Evolutionary conservation across 805 yeast genomes (phyloP).

Genomic region (Kodamaea nitidulidarum): DNA sequence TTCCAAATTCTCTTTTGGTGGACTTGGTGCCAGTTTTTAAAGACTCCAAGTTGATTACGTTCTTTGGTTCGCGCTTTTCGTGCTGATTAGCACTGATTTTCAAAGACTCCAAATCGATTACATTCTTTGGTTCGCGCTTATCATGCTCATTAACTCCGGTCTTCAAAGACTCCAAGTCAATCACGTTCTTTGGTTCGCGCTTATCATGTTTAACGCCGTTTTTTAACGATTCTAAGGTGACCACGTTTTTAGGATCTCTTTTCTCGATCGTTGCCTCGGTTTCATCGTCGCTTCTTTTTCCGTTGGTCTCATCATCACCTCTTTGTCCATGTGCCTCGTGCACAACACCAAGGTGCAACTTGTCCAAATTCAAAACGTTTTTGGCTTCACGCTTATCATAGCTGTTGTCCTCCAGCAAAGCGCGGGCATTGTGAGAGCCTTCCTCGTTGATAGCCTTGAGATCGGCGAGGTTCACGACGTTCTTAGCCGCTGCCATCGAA

Average conservation of each 20-base stretch:
- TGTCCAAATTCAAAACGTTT: constrained; percentile 5
- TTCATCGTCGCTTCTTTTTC: not conserved
- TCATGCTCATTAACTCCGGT: not conserved
- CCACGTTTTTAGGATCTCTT: constrained; percentile 8
- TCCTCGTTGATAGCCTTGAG: constrained; percentile 1
- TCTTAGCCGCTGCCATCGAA: constrained; percentile 9
- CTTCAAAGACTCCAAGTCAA: not conserved
- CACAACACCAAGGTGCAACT: not conserved
- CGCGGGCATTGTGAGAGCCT: not conserved
- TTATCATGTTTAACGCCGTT: not conserved
- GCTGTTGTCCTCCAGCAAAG: not conserved
- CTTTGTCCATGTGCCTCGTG: not conserved
- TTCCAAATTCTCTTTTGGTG: constrained; percentile 3
- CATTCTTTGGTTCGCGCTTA: not conserved
- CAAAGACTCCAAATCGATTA: not conserved
- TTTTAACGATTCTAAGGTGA: constrained; percentile 3
- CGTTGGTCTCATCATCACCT: not conserved
- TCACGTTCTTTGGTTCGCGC: not conserved
- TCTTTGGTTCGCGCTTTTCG: not conserved
- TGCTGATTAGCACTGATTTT: not conserved
- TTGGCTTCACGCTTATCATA: constrained; percentile 12
- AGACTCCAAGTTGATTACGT: constrained; percentile 3
- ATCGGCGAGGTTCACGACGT: constrained; percentile 6
- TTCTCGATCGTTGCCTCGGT: not conserved
- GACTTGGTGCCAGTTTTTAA: not conserved